Evolutionary conservation across 768 basidiomycete species (phyloP).

Genomic region (Favolaschia claudopus): DNA sequence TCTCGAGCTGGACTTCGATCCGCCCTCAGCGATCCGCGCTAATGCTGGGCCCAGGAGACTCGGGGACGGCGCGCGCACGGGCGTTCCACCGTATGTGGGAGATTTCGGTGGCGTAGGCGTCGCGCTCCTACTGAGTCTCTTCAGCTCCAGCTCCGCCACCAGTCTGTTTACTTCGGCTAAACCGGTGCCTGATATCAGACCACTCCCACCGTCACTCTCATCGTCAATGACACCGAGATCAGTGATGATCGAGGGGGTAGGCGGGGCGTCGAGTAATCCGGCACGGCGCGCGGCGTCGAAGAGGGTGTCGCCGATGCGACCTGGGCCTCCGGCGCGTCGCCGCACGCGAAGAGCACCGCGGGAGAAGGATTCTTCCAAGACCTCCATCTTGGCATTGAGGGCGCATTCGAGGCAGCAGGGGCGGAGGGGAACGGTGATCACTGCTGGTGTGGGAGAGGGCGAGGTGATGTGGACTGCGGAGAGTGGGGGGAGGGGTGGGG

Average conservation of each 20-base stretch:
- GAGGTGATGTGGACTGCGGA: slow-evolving; percentile 11
- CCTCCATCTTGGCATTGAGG: slow-evolving; percentile 5
- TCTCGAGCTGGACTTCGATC: background rate
- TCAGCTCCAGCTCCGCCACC: slow-evolving; percentile 22
- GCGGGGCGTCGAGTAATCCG: slow-evolving; percentile 1
- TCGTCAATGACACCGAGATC: background rate
- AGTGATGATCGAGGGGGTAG: background rate
- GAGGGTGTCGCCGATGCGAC: background rate
- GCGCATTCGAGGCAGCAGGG: slow-evolving; percentile 73
- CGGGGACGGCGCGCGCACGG: slow-evolving; percentile 5
- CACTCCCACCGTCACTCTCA: background rate
- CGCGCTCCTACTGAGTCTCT: slow-evolving; percentile 6
- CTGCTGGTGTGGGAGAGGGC: slow-evolving; percentile 19
- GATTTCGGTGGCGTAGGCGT: slow-evolving; percentile 13
- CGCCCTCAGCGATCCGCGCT: background rate
- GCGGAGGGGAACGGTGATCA: slow-evolving; percentile 71
- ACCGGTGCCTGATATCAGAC: slow-evolving; percentile 15
- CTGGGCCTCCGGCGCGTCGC: slow-evolving; percentile 7
- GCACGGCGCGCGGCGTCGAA: slow-evolving; percentile 11
- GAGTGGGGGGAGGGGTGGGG: slow-evolving; percentile 32
- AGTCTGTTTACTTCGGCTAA: slow-evolving; percentile 22
- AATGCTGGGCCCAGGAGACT: slow-evolving; percentile 14
- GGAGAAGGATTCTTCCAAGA: slow-evolving; percentile 18
- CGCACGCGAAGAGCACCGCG: slow-evolving; percentile 23
- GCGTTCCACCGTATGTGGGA: background rate